Conservation (phyloP, 148 eudicot species). For the Hydrangea macrophylla region DNA sequence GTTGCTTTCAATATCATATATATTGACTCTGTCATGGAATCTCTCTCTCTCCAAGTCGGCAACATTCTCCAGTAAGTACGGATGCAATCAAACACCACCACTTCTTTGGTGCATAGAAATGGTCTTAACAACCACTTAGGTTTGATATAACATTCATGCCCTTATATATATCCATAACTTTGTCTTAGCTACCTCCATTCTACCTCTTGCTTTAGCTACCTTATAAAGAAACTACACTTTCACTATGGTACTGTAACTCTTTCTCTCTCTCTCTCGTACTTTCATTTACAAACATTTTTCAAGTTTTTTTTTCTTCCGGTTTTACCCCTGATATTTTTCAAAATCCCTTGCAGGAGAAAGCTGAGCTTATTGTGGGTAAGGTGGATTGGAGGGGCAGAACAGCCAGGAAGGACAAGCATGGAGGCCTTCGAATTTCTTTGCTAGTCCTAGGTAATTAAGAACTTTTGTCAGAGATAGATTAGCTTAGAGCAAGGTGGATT, state of each 20-base stretch:
- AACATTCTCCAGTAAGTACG: not conserved
- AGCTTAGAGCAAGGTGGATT: not conserved
- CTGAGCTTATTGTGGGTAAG: conserved; percentile 38
- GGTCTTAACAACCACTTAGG: not conserved
- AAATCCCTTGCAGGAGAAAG: conserved; percentile 22
- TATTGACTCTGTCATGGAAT: not conserved
- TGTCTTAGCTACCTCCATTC: conserved; percentile 1
- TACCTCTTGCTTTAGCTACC: not conserved
- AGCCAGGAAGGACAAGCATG: conserved; percentile 40
- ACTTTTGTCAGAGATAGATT: not conserved
- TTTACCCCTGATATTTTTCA: not conserved
- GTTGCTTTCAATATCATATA: not conserved
- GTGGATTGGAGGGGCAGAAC: conserved; percentile 52
- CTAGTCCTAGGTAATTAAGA: conserved; percentile 26
- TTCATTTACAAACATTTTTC: not conserved
- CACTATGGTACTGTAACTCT: not conserved
- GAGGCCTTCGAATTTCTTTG: conserved; percentile 30
- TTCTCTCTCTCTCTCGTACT: not conserved
- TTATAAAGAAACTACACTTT: not conserved
- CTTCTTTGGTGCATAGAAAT: not conserved
- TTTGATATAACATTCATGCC: not conserved
- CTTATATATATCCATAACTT: not conserved
- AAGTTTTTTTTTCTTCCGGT: not conserved
- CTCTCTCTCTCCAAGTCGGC: not conserved
- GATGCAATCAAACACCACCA: not conserved